These are phyloP conservation scores for Plasmodium knowlesi DNA, from an alignment of 169 alveolate genomes.

Conservation along the genomic window DNA sequence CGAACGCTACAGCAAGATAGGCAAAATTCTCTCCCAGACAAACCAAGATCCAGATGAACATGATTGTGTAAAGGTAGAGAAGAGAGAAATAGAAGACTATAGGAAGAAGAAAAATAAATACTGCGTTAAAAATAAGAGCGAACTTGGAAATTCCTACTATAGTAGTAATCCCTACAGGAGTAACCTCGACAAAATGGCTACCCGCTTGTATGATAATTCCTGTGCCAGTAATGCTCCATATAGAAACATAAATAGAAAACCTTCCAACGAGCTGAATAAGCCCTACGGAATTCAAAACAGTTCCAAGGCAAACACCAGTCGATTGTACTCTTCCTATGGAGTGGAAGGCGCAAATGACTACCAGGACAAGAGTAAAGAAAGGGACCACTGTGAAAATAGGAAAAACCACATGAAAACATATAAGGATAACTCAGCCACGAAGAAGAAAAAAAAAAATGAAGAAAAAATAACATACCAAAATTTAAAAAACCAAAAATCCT, in stretches of 20 bases:
- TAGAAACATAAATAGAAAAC: background rate
- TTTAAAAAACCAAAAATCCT: background rate
- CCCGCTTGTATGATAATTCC: background rate
- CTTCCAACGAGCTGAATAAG: background rate
- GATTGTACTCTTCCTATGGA: background rate
- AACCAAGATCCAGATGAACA: background rate
- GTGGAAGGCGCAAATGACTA: background rate
- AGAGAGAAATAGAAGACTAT: slow-evolving; percentile 28
- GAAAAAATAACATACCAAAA: background rate
- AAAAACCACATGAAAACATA: background rate
- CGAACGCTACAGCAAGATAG: slow-evolving; percentile 16
- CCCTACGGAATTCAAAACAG: background rate
- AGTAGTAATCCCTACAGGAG: slow-evolving; percentile 21
- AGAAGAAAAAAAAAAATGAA: background rate
- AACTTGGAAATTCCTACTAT: background rate
- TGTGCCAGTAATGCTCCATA: background rate
- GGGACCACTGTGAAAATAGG: background rate
- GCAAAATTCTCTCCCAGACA: slow-evolving; percentile 11
- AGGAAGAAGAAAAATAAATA: slow-evolving; percentile 30
- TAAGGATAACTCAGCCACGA: background rate
- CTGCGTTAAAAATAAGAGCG: background rate
- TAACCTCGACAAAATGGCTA: background rate
- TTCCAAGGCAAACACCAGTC: background rate
- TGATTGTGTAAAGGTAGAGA: slow-evolving; percentile 33
- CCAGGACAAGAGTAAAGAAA: background rate